These are phyloP conservation scores for Zizania latifolia DNA, from an alignment of 176 grass and related monocot genomes.

Conservation along the genomic window DNA sequence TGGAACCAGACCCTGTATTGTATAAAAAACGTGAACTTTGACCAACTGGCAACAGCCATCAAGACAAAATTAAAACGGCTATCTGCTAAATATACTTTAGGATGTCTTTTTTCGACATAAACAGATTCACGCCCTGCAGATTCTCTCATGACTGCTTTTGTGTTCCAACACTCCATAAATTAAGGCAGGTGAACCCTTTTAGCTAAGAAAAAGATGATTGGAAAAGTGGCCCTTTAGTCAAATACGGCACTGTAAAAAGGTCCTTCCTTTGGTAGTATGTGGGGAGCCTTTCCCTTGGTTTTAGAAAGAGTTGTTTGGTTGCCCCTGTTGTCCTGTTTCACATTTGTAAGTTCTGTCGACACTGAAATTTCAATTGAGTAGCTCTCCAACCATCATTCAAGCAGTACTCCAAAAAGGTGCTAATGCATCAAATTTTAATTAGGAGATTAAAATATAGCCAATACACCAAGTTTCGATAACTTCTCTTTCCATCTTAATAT, in stretches of 20 bases:
- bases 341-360: too few species aligned
- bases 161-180: slow-evolving; percentile 32
- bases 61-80: slow-evolving; percentile 34
- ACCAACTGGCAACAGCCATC: slow-evolving; percentile 19
- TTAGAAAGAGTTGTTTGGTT: slow-evolving; percentile 51
- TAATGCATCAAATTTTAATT: not conserved
- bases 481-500: not conserved
- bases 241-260: slow-evolving; percentile 50
- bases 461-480: not conserved
- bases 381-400: slow-evolving; percentile 21
- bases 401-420: slow-evolving; percentile 1
- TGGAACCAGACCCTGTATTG: slow-evolving; percentile 18
- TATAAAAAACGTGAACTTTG: slow-evolving; percentile 32
- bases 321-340: too few species aligned
- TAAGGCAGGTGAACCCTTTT: slow-evolving; percentile 33
- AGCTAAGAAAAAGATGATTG: slow-evolving; percentile 36
- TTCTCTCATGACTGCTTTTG: slow-evolving; percentile 32
- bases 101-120: slow-evolving; percentile 34
- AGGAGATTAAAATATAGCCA: not conserved
- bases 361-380: slow-evolving; percentile 19
- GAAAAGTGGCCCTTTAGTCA: slow-evolving; percentile 56
- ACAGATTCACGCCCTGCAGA: slow-evolving; percentile 37
- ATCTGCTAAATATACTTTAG: slow-evolving; percentile 36
- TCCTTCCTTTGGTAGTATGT: slow-evolving; percentile 40
- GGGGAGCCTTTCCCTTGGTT: slow-evolving; percentile 44